These are phyloP conservation scores for Halocafeteria seosinensis DNA, from an alignment of 108 stramenopile genomes.

Conservation along the genomic window DNA sequence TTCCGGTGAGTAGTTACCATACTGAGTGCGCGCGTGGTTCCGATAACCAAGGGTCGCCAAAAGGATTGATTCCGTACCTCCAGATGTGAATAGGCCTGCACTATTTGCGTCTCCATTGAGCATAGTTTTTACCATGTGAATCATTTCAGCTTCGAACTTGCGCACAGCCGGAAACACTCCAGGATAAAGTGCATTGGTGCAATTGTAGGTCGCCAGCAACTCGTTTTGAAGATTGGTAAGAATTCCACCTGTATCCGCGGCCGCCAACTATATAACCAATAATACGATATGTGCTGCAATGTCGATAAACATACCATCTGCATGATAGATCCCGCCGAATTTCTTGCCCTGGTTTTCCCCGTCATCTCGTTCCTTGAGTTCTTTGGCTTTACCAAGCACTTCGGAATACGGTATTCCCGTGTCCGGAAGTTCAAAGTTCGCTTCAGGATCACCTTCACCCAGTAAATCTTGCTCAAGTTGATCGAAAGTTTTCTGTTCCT, in stretches of 20 bases:
- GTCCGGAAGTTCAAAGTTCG: neutral
- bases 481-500: neutral
- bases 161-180: conserved; percentile 1
- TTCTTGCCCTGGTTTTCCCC: neutral
- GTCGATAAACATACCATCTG: too few species aligned
- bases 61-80: conserved; percentile 15
- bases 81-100: conserved; percentile 7
- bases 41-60: conserved; percentile 6
- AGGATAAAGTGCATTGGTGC: conserved; percentile 13
- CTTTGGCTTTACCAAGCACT: neutral
- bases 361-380: neutral
- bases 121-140: conserved; percentile 6
- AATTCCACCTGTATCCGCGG: neutral
- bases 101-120: neutral
- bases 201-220: neutral
- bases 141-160: conserved; percentile 14
- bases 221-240: neutral
- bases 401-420: neutral
- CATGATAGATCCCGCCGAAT: neutral
- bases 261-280: neutral
- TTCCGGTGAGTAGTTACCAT: neutral
- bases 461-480: neutral
- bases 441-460: neutral
- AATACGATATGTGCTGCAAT: neutral
- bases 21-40: neutral